Evolutionary conservation across 306 rosid species (phyloP), one percentile per base, ranked within the genome.

Genomic region (Acmispon strigosus): DNA sequence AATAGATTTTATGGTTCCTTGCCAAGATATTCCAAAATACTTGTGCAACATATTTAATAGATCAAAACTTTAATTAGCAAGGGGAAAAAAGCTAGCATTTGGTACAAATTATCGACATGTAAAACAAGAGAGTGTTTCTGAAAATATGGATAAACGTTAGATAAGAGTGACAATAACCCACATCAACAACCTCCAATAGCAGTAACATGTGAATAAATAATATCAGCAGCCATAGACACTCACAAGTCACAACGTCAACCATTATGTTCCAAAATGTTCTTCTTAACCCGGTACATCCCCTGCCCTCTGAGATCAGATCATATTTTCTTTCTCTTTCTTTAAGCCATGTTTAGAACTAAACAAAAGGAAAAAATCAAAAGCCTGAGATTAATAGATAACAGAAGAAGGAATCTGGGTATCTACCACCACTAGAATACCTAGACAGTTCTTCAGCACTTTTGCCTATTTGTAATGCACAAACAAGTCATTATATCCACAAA

Each of bases 401-500:
- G 44, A 47, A 41, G 59, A 53, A 45, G 18, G 75, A 42, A 50
- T 24, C 8, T 4, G 57, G 44, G 20, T 39, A 42, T 50, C 43
- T 41, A 43, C 52, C 76, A 43, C 69, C 45, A 73, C 61, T 47
- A 43, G 8, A 22, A 72, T 56, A 44, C 59, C 70, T 62, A 29
- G 69, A 48, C 32, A 57, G 41, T 37, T 37, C 50, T 45, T 73
- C 22, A 13, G 10, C 68, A 70, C 20, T n/a, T 64, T 76, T 45
- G 66, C 62, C 80, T 66, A 62, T 78, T 49, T 83, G 41, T 48
- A 65, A 60, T 37, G 62, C 62, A 75, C 66, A 62, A 48, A 76
- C 67, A 53, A 76, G 73, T 49, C 77, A 22, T 3, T n/a, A 76
- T 67, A 76, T 81, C 81, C 82, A 75, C 85, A 74, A 32, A 64